phyloP scores from a whole-genome alignment of 495 filamentous ascomycete species.

The Lasiosphaeria miniovina region DNA sequence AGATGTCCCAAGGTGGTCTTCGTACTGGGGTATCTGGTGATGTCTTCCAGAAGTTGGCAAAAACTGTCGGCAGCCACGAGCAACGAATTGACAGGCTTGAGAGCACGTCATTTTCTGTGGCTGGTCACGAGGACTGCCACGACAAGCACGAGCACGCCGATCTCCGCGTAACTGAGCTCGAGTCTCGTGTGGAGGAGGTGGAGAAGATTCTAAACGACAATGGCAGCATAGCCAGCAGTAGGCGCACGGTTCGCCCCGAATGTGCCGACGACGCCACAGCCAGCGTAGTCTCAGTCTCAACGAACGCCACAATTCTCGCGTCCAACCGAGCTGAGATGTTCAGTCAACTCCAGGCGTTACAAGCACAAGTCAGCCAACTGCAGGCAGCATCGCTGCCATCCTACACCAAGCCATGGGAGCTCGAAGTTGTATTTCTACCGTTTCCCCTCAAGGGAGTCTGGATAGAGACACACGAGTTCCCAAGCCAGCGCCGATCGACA shows the following conservation, averaged over 20 bases:
- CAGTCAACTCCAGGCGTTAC: slow-evolving; percentile 52
- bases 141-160: slow-evolving; percentile 58
- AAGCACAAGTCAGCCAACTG: slow-evolving; percentile 54
- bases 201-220: slow-evolving; percentile 53
- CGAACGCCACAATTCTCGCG: slow-evolving; percentile 34
- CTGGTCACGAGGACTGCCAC: slow-evolving; percentile 55
- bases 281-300: slow-evolving; percentile 46
- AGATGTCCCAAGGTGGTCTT: slow-evolving; percentile 11
- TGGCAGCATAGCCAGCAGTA: slow-evolving; percentile 37
- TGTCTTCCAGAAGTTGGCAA: slow-evolving; percentile 34
- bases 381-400: slow-evolving; percentile 56
- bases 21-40: slow-evolving; percentile 19
- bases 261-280: slow-evolving; percentile 35
- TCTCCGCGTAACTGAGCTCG: slow-evolving; percentile 56
- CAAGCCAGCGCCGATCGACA: slow-evolving; percentile 40
- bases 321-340: slow-evolving; percentile 42
- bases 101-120: slow-evolving; percentile 55
- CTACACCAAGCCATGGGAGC: slow-evolving; percentile 57
- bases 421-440: slow-evolving; percentile 68
- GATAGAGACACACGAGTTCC: slow-evolving; percentile 49
- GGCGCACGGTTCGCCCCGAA: slow-evolving; percentile 25
- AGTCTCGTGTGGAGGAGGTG: slow-evolving; percentile 58
- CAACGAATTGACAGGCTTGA: slow-evolving; percentile 59
- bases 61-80: slow-evolving; percentile 46
- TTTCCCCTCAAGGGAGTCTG: slow-evolving; percentile 64